A percentile compares a stretch with the other conserved stretches of the same genome.
These are phyloP conservation scores for Babesia caballi DNA, from an alignment of 169 alveolate genomes.

Conservation along the genomic window DNA sequence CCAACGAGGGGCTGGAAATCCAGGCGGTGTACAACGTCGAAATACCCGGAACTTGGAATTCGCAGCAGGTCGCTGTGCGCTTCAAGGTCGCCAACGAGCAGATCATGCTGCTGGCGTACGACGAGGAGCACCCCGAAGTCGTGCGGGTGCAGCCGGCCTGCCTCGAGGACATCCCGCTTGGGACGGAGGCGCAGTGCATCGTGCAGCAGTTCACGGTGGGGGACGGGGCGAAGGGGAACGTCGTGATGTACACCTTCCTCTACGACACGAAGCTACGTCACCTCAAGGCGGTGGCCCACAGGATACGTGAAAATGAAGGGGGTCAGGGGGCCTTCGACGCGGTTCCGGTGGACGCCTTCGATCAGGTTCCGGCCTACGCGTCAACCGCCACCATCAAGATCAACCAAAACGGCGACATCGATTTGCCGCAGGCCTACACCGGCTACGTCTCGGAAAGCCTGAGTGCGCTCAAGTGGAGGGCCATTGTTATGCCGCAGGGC, in stretches of 20 bases:
- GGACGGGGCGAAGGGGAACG: not conserved
- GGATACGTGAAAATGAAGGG: not conserved
- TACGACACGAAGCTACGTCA: slow-evolving; percentile 6
- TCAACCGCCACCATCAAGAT: not conserved
- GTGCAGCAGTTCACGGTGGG: not conserved
- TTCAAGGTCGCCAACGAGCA: not conserved
- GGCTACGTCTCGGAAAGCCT: not conserved
- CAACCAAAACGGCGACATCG: not conserved
- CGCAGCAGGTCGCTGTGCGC: not conserved
- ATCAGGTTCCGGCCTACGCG: not conserved
- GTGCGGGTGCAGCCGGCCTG: not conserved
- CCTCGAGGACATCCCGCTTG: not conserved
- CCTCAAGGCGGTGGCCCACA: not conserved
- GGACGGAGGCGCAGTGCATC: not conserved
- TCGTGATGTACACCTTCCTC: not conserved
- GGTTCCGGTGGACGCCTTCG: not conserved
- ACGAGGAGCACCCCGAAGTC: no score
- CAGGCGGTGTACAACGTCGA: not conserved
- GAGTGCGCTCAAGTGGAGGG: not conserved
- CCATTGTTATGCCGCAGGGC: not conserved
- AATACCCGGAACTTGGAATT: not conserved
- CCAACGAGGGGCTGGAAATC: not conserved
- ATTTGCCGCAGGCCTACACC: not conserved
- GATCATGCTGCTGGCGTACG: not conserved
- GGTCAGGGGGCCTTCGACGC: not conserved